Percentiles rank a stretch among this genome's conserved stretches.
phyloP scores from a whole-genome alignment of 495 filamentous ascomycete genomes.

The Pseudoneurospora amorphoporcata region DNA sequence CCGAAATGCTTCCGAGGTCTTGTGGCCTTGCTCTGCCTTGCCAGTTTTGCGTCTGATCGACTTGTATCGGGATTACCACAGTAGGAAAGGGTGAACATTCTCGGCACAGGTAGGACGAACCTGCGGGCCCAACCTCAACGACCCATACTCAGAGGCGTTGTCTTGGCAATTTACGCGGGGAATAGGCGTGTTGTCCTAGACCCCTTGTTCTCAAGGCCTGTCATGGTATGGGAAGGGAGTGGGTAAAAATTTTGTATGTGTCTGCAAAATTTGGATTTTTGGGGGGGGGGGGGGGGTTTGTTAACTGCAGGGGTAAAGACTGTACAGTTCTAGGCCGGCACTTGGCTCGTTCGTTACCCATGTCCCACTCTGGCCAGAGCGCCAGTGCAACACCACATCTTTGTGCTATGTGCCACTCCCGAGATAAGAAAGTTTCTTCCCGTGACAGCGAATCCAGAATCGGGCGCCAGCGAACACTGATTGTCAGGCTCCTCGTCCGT shows the following conservation, averaged over 20 bases:
- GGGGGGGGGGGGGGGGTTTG: too few species aligned
- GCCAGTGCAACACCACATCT: background rate
- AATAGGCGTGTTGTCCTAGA: background rate
- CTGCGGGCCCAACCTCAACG: background rate
- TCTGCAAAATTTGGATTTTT: too few species aligned
- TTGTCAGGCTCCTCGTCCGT: background rate
- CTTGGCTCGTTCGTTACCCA: background rate
- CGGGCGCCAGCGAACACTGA: background rate
- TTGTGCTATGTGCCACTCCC: background rate
- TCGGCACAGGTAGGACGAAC: background rate
- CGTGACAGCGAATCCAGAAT: background rate
- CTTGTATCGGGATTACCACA: background rate
- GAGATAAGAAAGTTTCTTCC: background rate
- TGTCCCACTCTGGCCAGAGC: background rate
- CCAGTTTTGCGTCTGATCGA: background rate
- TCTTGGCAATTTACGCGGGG: background rate
- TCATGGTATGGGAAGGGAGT: background rate
- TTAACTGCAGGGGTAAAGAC: too few species aligned
- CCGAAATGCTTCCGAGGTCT: background rate
- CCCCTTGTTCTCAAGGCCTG: background rate
- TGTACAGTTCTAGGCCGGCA: background rate
- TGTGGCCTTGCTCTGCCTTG: background rate
- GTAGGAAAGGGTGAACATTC: background rate
- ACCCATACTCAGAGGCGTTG: background rate
- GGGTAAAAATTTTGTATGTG: too few species aligned